Percentiles rank a stretch among this genome's conserved stretches.
Evolutionary conservation across 2,329 filamentous ascomycete genomes (phyloP).

Genomic region (Sclerotinia glacialis): DNA sequence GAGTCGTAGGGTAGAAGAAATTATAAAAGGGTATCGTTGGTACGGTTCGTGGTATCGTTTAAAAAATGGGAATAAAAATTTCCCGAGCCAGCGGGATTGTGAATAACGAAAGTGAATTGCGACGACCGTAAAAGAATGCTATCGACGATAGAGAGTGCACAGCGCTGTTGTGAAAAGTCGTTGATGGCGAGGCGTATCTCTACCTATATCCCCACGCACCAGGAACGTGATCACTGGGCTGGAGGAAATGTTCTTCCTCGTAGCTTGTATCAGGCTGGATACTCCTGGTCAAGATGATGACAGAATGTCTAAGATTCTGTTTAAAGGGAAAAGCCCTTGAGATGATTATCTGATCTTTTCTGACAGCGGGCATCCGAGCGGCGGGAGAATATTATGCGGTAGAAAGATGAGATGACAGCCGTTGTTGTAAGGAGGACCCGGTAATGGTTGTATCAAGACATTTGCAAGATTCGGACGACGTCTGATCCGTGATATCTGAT

Average conservation of each 20-base stretch:
- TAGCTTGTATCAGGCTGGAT: conserved; percentile 42
- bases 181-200: conserved; percentile 24
- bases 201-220: conserved; percentile 43
- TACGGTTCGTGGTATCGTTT: background rate
- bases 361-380: conserved; percentile 54
- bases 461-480: conserved; percentile 6
- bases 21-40: conserved; percentile 36
- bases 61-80: conserved; percentile 40
- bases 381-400: conserved; percentile 13
- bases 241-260: conserved; percentile 36
- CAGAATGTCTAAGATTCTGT: conserved; percentile 42
- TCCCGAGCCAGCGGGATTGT: conserved; percentile 52
- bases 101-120: conserved; percentile 37
- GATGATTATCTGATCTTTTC: conserved; percentile 52
- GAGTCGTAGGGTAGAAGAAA: conserved; percentile 24
- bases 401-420: conserved; percentile 12
- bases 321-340: conserved; percentile 49
- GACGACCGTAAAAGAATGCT: conserved; percentile 47
- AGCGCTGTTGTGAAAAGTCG: conserved; percentile 37
- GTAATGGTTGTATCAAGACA: conserved; percentile 18
- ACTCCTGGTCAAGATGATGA: conserved; percentile 34
- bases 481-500: conserved; percentile 19
- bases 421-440: background rate
- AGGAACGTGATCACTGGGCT: conserved; percentile 34
- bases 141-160: conserved; percentile 52